Conservation (phyloP, 768 basidiomycete species). For the Tulasnella sp. region DNA sequence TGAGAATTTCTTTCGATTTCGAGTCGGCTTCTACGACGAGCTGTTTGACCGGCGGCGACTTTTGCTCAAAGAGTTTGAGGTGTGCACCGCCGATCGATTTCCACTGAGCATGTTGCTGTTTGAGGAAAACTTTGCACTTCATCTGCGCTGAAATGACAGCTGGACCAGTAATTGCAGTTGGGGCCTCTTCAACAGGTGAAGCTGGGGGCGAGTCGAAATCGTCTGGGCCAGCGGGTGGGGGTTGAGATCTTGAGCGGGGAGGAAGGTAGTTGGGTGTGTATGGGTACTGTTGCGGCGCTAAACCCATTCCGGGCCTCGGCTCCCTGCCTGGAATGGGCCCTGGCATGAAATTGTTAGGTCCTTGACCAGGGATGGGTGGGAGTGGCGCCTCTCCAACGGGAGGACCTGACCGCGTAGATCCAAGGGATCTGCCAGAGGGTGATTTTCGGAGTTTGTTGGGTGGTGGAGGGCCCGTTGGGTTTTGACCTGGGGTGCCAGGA, state of each 20-base stretch:
- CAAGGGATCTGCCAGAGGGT: slow-evolving; percentile 13
- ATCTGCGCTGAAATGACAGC: slow-evolving; percentile 76
- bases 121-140: slow-evolving; percentile 96
- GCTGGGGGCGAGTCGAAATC: slow-evolving; percentile 57
- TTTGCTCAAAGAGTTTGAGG: slow-evolving; percentile 65
- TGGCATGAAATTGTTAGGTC: not conserved
- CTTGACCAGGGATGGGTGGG: slow-evolving; percentile 14
- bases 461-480: slow-evolving; percentile 8
- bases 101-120: slow-evolving; percentile 96
- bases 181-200: slow-evolving; percentile 55
- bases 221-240: slow-evolving; percentile 3
- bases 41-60: slow-evolving; percentile 85
- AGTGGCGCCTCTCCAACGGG: not conserved
- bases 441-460: slow-evolving; percentile 7
- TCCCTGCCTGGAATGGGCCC: not conserved
- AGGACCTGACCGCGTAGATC: not conserved
- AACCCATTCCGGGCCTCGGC: slow-evolving; percentile 2
- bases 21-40: slow-evolving; percentile 84
- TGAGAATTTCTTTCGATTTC: slow-evolving; percentile 61
- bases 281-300: slow-evolving; percentile 7
- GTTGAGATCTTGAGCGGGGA: slow-evolving; percentile 1
- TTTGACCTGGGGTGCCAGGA: not conserved
- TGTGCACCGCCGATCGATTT: slow-evolving; percentile 83
- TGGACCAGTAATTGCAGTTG: slow-evolving; percentile 44
- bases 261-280: not conserved